Conservation (phyloP, 1,284 basidiomycete genomes). For the Bondarzewia mesenterica region DNA sequence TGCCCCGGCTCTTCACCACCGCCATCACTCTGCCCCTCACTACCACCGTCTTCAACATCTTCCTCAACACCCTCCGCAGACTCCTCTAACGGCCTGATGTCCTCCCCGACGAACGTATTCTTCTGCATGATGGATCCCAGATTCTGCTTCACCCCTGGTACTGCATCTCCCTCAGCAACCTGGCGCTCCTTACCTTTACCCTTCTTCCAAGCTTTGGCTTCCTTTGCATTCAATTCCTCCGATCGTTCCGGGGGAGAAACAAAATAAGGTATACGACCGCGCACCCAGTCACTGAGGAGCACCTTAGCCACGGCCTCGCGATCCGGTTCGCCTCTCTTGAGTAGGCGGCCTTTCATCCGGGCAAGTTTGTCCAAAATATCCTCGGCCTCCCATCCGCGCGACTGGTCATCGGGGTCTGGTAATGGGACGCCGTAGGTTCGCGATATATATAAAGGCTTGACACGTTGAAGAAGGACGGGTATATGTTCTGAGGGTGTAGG, state of each 20-base stretch:
- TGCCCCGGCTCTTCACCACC: slow-evolving; percentile 26
- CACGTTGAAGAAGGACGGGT: slow-evolving; percentile 78
- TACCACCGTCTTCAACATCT: slow-evolving; percentile 21
- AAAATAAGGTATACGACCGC: slow-evolving; percentile 90
- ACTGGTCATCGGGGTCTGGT: slow-evolving; percentile 45
- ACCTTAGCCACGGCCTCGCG: slow-evolving; percentile 92
- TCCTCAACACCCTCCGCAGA: slow-evolving; percentile 25
- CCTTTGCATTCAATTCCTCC: slow-evolving; percentile 57
- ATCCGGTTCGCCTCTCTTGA: slow-evolving; percentile 95
- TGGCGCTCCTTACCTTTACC: slow-evolving; percentile 24
- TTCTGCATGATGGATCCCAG: slow-evolving; percentile 76
- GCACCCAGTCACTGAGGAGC: slow-evolving; percentile 94
- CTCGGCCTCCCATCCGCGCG: slow-evolving; percentile 62
- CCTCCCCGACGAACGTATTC: slow-evolving; percentile 74
- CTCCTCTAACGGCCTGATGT: slow-evolving; percentile 53
- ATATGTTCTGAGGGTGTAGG: slow-evolving; percentile 93
- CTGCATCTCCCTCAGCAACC: slow-evolving; percentile 4
- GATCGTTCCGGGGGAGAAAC: slow-evolving; percentile 72
- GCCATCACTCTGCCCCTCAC: slow-evolving; percentile 22
- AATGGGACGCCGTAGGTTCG: slow-evolving; percentile 81
- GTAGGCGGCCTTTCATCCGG: slow-evolving; percentile 83
- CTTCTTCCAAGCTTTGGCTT: slow-evolving; percentile 40
- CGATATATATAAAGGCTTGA: slow-evolving; percentile 89
- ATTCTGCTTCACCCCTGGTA: slow-evolving; percentile 65
- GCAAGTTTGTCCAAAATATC: slow-evolving; percentile 83